Evolutionary conservation across 331 rosid species (phyloP), one percentile per base, ranked within the genome.

Genomic region (Saraca asoca): DNA sequence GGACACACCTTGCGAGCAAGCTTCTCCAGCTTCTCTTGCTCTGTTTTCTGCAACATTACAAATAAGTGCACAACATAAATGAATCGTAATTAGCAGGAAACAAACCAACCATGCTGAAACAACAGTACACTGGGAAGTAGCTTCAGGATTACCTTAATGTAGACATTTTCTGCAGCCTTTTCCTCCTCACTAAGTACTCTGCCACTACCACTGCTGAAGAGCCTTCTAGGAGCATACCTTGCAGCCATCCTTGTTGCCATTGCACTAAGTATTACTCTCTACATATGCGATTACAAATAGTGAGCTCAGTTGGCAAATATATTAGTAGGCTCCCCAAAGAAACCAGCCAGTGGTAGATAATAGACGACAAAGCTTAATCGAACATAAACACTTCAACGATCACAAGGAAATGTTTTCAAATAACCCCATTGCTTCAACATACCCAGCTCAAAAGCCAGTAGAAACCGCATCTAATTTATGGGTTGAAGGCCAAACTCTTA

Each of bases 11-110:
- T 78, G 73, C 90, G 95, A 11, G 97, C 97, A 79, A 93, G 92
- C 81, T 93, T 88, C 86, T 88, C 97, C 79, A 91, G 79, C 75
- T 88, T 91, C 85, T 88, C 97, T 75, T 80, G 91, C 87, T 93
- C 98, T 10, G 15, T 62, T 90, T 83, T 93, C 98, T 93, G 87
- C 83, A 82, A 70, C 35, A 69, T 6, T 46, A 61, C 58, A 58
- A 61, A 58, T 7, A 16, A 58, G 69, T 51, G 51, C 46, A 51
- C 43, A 24, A 56, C 35, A 34, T 43, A 33, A 58, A 55, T 52
- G 14, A 73, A 42, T 62, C 57, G 48, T 38, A 18, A 60, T 18
- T 63, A 34, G 58, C 68, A 70, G 24, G 70, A 60, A 58, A 64
- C 59, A 13, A 44, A 38, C 7, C 12, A 38, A 75, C 55, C 31